Evolutionary conservation across 768 basidiomycete genomes (phyloP).

Genomic region (Rhizopogon rudus): DNA sequence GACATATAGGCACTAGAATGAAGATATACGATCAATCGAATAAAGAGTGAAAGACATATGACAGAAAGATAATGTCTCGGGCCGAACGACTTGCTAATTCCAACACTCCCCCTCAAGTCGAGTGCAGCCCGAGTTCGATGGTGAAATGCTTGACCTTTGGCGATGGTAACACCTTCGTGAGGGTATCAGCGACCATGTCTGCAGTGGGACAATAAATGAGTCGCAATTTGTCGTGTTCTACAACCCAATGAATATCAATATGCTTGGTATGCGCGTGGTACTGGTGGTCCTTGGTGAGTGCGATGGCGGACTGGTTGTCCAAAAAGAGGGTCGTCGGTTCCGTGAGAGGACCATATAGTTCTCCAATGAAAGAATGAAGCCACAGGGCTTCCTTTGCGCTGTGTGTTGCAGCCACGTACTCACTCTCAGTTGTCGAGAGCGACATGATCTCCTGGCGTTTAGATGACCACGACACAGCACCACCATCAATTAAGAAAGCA

Average conservation of each 20-base stretch:
- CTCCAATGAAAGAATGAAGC: conserved; percentile 6
- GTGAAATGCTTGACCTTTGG: conserved; percentile 9
- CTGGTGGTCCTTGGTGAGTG: conserved; percentile 13
- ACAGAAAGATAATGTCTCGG: too few species aligned
- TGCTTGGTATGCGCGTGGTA: conserved; percentile 31
- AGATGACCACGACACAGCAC: conserved; percentile 26
- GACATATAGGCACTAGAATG: too few species aligned
- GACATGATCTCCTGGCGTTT: conserved; percentile 31
- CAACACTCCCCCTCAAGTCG: not conserved
- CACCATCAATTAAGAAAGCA: conserved; percentile 10
- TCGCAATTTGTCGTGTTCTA: conserved; percentile 14
- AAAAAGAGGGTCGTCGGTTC: conserved; percentile 8
- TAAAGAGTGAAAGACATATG: too few species aligned
- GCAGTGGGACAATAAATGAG: conserved; percentile 16
- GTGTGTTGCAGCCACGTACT: conserved; percentile 24
- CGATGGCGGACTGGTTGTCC: too few species aligned
- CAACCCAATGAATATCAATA: conserved; percentile 29
- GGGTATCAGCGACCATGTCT: conserved; percentile 31
- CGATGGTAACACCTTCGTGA: conserved; percentile 33
- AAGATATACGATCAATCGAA: too few species aligned
- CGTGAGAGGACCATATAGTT: conserved; percentile 3
- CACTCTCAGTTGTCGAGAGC: conserved; percentile 32
- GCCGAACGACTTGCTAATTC: too few species aligned
- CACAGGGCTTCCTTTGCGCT: conserved; percentile 23
- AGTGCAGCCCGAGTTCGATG: not conserved